Conservation (phyloP, 495 filamentous ascomycete genomes). For the Sphaerosporella brunnea region DNA sequence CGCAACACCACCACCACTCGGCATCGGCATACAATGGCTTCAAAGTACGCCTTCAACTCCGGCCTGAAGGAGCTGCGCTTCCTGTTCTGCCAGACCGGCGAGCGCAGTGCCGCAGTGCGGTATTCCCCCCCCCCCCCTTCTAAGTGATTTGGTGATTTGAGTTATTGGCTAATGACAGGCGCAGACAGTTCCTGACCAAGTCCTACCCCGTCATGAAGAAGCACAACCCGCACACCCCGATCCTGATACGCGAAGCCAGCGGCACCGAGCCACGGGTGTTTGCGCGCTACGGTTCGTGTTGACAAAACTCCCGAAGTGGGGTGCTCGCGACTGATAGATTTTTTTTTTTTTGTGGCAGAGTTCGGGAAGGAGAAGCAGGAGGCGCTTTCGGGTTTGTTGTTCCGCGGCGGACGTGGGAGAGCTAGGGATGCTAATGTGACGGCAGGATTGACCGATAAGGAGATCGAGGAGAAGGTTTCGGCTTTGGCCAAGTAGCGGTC, state of each 20-base stretch:
- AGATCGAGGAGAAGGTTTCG: conserved; percentile 80
- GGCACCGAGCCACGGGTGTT: conserved; percentile 70
- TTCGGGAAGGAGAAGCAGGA: conserved; percentile 78
- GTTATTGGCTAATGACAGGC: conserved; percentile 3
- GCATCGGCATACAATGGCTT: conserved; percentile 48
- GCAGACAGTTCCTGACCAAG: conserved; percentile 51
- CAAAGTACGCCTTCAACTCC: conserved; percentile 80
- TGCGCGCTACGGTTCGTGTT: conserved; percentile 68
- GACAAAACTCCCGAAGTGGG: background rate
- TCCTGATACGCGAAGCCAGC: conserved; percentile 79
- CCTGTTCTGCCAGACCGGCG: conserved; percentile 82
- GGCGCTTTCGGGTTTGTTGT: conserved; percentile 48
- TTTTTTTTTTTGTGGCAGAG: too few species aligned
- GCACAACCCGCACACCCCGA: conserved; percentile 86
- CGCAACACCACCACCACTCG: conserved; percentile 5
- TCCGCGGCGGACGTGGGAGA: conserved; percentile 1
- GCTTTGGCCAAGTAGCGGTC: too few species aligned
- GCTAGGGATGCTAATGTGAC: conserved; percentile 6
- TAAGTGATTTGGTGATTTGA: background rate
- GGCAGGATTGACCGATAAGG: conserved; percentile 78
- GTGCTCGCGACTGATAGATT: too few species aligned
- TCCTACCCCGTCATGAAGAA: conserved; percentile 99
- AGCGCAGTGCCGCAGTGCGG: conserved; percentile 74
- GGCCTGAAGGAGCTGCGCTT: conserved; percentile 89
- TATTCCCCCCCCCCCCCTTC: conserved; percentile 27